Base-by-base conservation (phyloP, 176 grass and related monocot species). In the Zoysia pacifica region DNA sequence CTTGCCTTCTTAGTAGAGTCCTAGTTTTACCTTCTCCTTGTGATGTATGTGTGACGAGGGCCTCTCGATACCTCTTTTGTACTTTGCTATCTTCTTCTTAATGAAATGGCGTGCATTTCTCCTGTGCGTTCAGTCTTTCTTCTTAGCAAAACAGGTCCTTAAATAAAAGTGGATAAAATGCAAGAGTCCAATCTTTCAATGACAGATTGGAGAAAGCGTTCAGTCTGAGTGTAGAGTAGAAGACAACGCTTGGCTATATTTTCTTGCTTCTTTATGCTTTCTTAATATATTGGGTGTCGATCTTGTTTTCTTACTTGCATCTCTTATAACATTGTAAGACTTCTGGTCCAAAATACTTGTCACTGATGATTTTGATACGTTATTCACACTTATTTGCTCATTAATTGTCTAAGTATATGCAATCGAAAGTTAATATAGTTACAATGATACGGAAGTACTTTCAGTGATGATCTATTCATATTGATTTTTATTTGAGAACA, bases 261-360 rank as follows among this genome's bases (percentile, higher is more conserved):
- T 48, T 75, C 37, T 72, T 7, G 2, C 46, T 77, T 51, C 52
- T 9, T 76, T 40, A 14, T 39, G 10, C 43, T 70, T 61, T 59
- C 53, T 12, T 75, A 19, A 37, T n/a, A 28, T 14, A 71, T 71
- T 52, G 44, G 7, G 8, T 28, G 14, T 67, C 11, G 28, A 18
- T 74, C 19, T 55, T 67, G 39, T 55, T 37, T 72, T 79, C 28
- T 40, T 50, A 60, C 7, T 46, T 67, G 58, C 20, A 9, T 79
- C 11, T 67, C 61, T 79, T 74, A 35, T 78, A 67, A 7, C 60
- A 10, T 66, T 74, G 42, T 67, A 67, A 37, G 47, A 53, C 48
- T 18, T 67, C 18, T 9, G 5, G n/a, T 79, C n/a, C 3, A 53
- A 51, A 65, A 51, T 65, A 79, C 76, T 43, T 53, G 8, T 48